Percentiles rank a stretch among this genome's conserved stretches.
phyloP scores from a whole-genome alignment of 208 protist genomes.

The Hexamita inflata region DNA sequence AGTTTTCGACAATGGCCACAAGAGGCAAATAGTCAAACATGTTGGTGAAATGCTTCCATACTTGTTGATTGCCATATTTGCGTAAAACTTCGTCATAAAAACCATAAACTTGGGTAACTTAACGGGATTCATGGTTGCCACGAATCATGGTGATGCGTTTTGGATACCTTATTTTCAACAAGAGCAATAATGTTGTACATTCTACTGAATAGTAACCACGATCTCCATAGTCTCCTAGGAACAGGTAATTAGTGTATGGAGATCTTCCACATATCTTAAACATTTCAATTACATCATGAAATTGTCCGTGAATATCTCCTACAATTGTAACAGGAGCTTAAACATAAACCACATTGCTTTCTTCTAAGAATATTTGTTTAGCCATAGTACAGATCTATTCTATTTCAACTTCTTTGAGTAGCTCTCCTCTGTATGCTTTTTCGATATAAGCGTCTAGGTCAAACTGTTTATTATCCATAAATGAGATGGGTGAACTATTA shows the following conservation, averaged over 20 bases:
- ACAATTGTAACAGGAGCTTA: conserved; percentile 72
- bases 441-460: conserved; percentile 51
- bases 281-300: conserved; percentile 89
- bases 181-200: conserved; percentile 68
- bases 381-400: conserved; percentile 56
- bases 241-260: conserved; percentile 90
- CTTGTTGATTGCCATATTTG: conserved; percentile 76
- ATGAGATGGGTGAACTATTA: no score
- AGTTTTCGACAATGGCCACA: conserved; percentile 79
- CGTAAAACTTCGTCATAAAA: conserved; percentile 95
- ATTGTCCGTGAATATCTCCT: conserved; percentile 83
- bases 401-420: conserved; percentile 43
- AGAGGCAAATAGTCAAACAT: conserved; percentile 92
- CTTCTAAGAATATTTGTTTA: conserved; percentile 69
- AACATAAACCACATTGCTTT: conserved; percentile 78
- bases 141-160: conserved; percentile 78
- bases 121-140: conserved; percentile 89
- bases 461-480: background rate
- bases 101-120: conserved; percentile 93
- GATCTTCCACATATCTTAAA: conserved; percentile 79
- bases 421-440: conserved; percentile 46
- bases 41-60: conserved; percentile 81
- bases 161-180: conserved; percentile 82
- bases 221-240: conserved; percentile 93
- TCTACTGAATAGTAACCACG: conserved; percentile 75